Conservation (phyloP, 129 eudicot species). For the Lactuca sativa region DNA sequence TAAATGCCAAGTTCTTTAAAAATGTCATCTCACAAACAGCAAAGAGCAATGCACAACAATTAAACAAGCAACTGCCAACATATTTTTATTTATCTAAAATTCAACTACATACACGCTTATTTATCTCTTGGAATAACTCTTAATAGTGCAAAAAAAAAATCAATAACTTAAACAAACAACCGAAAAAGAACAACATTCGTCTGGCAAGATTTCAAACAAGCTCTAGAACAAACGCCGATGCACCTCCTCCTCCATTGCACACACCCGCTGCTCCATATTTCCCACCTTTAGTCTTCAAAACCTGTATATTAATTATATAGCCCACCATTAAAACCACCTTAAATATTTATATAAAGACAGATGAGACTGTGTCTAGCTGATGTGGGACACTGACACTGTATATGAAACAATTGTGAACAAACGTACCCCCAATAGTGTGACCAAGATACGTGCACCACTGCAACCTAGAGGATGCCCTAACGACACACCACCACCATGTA, state of each 20-base stretch:
- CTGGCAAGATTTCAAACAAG: constrained; percentile 42
- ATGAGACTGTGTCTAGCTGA: background rate
- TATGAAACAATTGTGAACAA: background rate
- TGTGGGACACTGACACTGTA: background rate
- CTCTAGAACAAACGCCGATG: constrained; percentile 86
- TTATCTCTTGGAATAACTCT: background rate
- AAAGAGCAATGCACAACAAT: constrained; percentile 14
- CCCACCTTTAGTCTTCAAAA: constrained; percentile 74
- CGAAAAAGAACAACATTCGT: constrained; percentile 22
- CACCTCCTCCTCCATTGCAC: constrained; percentile 98
- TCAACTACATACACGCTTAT: constrained; percentile 18
- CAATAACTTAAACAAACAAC: constrained; percentile 3
- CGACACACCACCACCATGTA: constrained; percentile 92
- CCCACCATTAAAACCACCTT: background rate
- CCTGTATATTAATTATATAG: constrained; percentile 32
- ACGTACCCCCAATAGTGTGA: constrained; percentile 80
- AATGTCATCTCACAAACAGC: constrained; percentile 6
- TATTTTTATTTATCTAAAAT: constrained; percentile 15
- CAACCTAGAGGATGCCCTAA: constrained; percentile 97
- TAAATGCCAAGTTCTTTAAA: constrained; percentile 1
- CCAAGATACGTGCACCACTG: constrained; percentile 91
- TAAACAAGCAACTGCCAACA: constrained; percentile 16
- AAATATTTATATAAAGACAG: background rate
- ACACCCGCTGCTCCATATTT: constrained; percentile 87
- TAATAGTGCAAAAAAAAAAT: background rate